Conservation (phyloP, 202 grass and related monocot genomes). For the Saccharum hybrid region DNA sequence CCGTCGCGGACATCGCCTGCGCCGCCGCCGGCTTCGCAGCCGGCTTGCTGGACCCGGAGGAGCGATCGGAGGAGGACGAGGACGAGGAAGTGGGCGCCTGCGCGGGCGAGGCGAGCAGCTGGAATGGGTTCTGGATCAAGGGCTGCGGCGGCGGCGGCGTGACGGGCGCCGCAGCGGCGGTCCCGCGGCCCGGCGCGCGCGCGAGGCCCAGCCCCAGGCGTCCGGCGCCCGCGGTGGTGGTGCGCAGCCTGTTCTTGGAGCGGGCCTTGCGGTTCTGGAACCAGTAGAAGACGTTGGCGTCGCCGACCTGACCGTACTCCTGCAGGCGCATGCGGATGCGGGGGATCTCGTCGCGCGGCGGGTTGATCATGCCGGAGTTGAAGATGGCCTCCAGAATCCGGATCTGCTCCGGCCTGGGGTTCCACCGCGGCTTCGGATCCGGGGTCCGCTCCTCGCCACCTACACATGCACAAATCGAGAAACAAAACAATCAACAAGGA, state of each 20-base stretch:
- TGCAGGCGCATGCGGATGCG: slow-evolving; percentile 86
- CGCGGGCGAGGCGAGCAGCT: slow-evolving; percentile 31
- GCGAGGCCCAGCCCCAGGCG: slow-evolving; percentile 1
- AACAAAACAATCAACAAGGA: not conserved
- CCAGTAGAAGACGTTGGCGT: slow-evolving; percentile 99
- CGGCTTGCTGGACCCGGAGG: slow-evolving; percentile 70
- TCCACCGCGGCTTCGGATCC: slow-evolving; percentile 96
- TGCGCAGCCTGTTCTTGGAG: slow-evolving; percentile 78
- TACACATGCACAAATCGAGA: not conserved
- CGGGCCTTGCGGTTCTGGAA: slow-evolving; percentile 99
- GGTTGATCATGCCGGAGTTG: slow-evolving; percentile 95
- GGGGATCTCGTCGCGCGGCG: slow-evolving; percentile 90
- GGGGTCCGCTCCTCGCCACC: slow-evolving; percentile 72
- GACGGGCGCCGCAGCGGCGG: not conserved
- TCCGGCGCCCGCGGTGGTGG: not conserved
- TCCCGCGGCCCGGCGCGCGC: not conserved
- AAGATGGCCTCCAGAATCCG: slow-evolving; percentile 94
- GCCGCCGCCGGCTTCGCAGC: slow-evolving; percentile 15
- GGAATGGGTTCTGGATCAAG: not conserved
- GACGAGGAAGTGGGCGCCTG: slow-evolving; percentile 57
- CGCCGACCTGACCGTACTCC: slow-evolving; percentile 85
- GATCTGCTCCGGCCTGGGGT: slow-evolving; percentile 94
- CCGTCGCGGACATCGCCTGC: slow-evolving; percentile 10
- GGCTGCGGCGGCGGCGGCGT: slow-evolving; percentile 21
- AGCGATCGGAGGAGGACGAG: slow-evolving; percentile 81